Evolutionary conservation across 345 rosid species (phyloP).

Genomic region (Theobroma cacao): DNA sequence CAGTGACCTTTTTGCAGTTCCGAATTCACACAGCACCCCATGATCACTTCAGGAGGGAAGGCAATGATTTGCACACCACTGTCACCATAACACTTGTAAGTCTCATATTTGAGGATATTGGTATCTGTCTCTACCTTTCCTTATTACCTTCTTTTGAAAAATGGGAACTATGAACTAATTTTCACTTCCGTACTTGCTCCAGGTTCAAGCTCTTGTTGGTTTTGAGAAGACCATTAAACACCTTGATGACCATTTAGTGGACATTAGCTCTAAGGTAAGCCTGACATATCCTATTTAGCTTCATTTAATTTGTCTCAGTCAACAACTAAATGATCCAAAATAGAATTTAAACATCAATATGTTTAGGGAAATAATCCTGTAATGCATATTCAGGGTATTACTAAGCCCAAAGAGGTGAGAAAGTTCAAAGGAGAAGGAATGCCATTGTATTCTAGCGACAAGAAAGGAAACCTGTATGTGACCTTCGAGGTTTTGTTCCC

Average conservation of each 20-base stretch:
- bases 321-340: not conserved
- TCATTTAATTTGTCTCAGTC: not conserved
- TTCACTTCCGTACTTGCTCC: not conserved
- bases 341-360: not conserved
- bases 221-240: conserved; percentile 90
- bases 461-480: conserved; percentile 87
- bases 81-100: conserved; percentile 88
- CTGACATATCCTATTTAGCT: not conserved
- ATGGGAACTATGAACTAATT: not conserved
- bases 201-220: conserved; percentile 99
- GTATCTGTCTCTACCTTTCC: not conserved
- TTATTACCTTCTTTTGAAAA: not conserved
- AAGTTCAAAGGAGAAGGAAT: conserved; percentile 97
- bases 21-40: conserved; percentile 87
- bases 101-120: not conserved
- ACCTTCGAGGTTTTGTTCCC: conserved; percentile 94
- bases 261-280: conserved; percentile 78
- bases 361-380: not conserved
- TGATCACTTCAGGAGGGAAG: conserved; percentile 77
- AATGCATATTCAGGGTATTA: conserved; percentile 61
- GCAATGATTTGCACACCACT: conserved; percentile 79
- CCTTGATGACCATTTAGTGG: conserved; percentile 93
- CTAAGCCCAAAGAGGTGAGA: conserved; percentile 87
- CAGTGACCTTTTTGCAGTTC: conserved; percentile 50
- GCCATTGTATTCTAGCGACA: conserved; percentile 81